phyloP scores from a whole-genome alignment of 441 rosid genomes.

The California macrophylla region DNA sequence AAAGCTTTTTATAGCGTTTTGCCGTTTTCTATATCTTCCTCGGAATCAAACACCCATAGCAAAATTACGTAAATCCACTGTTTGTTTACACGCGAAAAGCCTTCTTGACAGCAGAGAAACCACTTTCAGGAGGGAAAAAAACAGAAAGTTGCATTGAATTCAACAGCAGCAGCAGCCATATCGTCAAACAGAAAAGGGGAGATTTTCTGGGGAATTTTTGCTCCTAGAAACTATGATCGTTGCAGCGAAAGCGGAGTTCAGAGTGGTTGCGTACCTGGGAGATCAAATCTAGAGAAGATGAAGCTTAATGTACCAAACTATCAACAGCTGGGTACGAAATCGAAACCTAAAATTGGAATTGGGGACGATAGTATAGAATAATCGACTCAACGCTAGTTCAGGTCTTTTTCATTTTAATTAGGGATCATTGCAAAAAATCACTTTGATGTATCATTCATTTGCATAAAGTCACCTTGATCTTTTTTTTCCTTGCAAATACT shows the following conservation, averaged over 20 bases:
- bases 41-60: neutral
- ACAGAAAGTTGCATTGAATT: neutral
- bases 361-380: neutral
- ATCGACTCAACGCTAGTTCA: neutral
- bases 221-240: neutral
- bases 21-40: neutral
- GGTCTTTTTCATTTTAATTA: too few relatives aligned
- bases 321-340: neutral
- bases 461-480: too few relatives aligned
- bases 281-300: neutral
- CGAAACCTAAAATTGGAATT: conserved; percentile 6
- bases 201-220: neutral
- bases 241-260: neutral
- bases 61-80: neutral
- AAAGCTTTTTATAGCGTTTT: neutral
- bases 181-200: neutral
- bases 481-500: too few relatives aligned
- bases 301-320: neutral
- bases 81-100: neutral
- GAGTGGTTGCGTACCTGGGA: conserved; percentile 3
- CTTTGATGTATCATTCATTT: too few relatives aligned
- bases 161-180: neutral
- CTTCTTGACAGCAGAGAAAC: neutral
- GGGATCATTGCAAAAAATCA: too few relatives aligned
- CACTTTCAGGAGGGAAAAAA: neutral